Evolutionary conservation across 2,329 filamentous ascomycete species (phyloP).

Genomic region (Trichoderma sp.): DNA sequence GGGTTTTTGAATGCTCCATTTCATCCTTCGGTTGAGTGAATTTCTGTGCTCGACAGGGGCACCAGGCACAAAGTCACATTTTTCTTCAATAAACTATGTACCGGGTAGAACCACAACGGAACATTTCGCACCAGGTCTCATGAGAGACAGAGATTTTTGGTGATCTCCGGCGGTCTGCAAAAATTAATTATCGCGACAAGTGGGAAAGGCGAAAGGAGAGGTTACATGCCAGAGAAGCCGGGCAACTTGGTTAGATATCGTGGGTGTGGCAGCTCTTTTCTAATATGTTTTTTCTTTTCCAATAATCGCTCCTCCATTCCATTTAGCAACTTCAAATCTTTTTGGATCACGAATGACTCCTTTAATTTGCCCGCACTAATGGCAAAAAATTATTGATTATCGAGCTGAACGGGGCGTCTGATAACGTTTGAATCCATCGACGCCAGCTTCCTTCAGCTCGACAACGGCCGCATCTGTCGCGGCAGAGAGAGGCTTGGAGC

Average conservation of each 20-base stretch:
- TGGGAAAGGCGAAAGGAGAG: not conserved
- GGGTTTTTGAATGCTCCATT: not conserved
- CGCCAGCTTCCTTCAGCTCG: constrained; percentile 4
- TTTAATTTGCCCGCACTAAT: constrained; percentile 12
- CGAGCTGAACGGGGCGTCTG: constrained; percentile 10
- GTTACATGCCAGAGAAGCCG: not conserved
- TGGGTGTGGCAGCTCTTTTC: constrained; percentile 6
- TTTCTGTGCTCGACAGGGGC: not conserved
- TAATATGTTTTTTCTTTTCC: not conserved
- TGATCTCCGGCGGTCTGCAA: not conserved
- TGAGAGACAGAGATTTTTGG: constrained; percentile 1
- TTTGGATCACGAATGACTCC: not conserved
- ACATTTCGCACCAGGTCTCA: not conserved
- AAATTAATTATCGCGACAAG: not conserved
- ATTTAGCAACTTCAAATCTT: not conserved
- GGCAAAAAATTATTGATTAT: not conserved
- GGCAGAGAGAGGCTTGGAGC: constrained; percentile 4
- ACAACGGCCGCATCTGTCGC: constrained; percentile 18
- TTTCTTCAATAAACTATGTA: not conserved
- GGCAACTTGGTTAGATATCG: constrained; percentile 15
- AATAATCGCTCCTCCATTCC: not conserved
- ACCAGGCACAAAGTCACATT: not conserved
- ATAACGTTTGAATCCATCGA: not conserved
- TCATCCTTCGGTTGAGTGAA: constrained; percentile 6
- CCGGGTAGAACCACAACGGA: not conserved